Percentiles rank a stretch among this genome's conserved stretches.
phyloP scores from a whole-genome alignment of 352 stramenopile species.

The Pythium aristosporum region DNA sequence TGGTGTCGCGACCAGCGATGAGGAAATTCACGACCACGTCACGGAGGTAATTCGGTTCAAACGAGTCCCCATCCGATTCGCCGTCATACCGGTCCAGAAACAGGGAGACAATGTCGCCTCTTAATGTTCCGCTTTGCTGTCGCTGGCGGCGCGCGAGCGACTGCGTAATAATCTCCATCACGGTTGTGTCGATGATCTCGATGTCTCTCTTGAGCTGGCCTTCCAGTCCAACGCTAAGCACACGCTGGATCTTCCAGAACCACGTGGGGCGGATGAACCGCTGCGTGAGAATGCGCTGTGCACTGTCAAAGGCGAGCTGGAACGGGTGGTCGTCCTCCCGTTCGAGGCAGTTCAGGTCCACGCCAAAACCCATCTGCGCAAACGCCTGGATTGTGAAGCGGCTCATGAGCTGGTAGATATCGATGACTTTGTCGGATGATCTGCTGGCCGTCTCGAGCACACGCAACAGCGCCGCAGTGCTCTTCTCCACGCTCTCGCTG shows the following conservation, averaged over 20 bases:
- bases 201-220: slow-evolving; percentile 36
- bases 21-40: slow-evolving; percentile 83
- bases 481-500: neutral
- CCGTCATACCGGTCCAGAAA: slow-evolving; percentile 40
- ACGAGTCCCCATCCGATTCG: slow-evolving; percentile 18
- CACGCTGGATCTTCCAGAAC: slow-evolving; percentile 48
- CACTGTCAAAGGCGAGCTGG: slow-evolving; percentile 40
- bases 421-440: slow-evolving; percentile 9
- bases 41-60: slow-evolving; percentile 50
- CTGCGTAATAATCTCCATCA: slow-evolving; percentile 45
- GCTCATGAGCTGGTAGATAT: slow-evolving; percentile 41
- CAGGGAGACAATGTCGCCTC: slow-evolving; percentile 43
- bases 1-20: slow-evolving; percentile 79
- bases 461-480: neutral
- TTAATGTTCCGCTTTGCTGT: slow-evolving; percentile 1
- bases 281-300: slow-evolving; percentile 27
- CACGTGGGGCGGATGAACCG: slow-evolving; percentile 36
- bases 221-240: slow-evolving; percentile 36
- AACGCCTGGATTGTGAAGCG: slow-evolving; percentile 56
- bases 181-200: slow-evolving; percentile 45
- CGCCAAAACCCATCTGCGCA: slow-evolving; percentile 42
- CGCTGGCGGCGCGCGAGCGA: slow-evolving; percentile 28
- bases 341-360: slow-evolving; percentile 24
- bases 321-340: slow-evolving; percentile 26
- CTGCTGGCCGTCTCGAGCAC: slow-evolving; percentile 24